phyloP scores from a whole-genome alignment of 495 filamentous ascomycete genomes.

The Hyaloscypha variabilis region DNA sequence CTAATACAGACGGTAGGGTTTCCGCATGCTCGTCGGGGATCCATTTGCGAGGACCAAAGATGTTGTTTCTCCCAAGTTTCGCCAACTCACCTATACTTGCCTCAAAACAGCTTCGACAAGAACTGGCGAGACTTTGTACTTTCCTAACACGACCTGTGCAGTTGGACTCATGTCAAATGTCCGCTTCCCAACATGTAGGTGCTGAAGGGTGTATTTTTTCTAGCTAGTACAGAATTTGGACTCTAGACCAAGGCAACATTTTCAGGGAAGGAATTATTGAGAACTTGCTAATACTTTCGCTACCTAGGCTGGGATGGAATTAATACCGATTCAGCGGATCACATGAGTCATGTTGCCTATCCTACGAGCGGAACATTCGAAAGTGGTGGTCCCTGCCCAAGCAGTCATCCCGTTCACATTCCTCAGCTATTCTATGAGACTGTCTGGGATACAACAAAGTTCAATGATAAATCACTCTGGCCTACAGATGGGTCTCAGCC shows the following conservation, averaged over 20 bases:
- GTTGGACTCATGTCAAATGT: constrained; percentile 46
- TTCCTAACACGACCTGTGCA: constrained; percentile 36
- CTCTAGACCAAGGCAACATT: too few species aligned
- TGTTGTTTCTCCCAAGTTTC: constrained; percentile 3
- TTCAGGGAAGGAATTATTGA: too few species aligned
- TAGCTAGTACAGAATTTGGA: too few species aligned
- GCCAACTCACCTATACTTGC: constrained; percentile 37
- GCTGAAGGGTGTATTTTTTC: too few species aligned
- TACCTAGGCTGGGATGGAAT: constrained; percentile 77
- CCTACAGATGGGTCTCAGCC: constrained; percentile 54
- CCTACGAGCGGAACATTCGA: constrained; percentile 38
- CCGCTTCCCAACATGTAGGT: constrained; percentile 64
- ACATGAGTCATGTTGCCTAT: constrained; percentile 56
- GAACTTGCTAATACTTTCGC: too few species aligned
- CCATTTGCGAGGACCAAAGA: constrained; percentile 20
- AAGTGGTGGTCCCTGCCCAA: constrained; percentile 44
- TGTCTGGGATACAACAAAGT: constrained; percentile 49
- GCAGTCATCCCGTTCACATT: constrained; percentile 55
- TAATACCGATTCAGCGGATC: constrained; percentile 51
- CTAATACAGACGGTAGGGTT: constrained; percentile 30
- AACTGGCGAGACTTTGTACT: constrained; percentile 32
- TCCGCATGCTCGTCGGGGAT: constrained; percentile 50
- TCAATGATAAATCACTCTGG: constrained; percentile 70
- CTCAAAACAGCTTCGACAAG: constrained; percentile 29
- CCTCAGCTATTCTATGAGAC: constrained; percentile 63